These are phyloP conservation scores for Malus hybrid DNA, from an alignment of 331 rosid genomes.

Conservation along the genomic window DNA sequence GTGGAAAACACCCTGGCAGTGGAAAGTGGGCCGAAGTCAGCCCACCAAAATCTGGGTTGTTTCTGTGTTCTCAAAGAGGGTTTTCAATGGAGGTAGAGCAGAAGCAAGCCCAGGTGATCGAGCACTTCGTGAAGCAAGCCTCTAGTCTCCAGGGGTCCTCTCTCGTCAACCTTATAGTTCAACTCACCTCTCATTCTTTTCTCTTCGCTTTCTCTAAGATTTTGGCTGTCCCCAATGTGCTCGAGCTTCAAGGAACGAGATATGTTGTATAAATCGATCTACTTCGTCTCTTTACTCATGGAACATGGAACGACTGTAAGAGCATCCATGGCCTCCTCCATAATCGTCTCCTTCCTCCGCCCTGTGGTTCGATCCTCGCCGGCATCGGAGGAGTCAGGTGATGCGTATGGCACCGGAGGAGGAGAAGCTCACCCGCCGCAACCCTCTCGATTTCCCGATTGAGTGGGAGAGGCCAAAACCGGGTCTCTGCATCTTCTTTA, in stretches of 20 bases:
- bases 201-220: conserved; percentile 19
- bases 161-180: conserved; percentile 13
- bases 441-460: too few relatives aligned
- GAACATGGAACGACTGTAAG: conserved; percentile 15
- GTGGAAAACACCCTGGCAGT: too few relatives aligned
- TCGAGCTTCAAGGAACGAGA: conserved; percentile 17
- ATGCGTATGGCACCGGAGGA: too few relatives aligned
- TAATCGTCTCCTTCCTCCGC: too few relatives aligned
- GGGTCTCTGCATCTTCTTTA: too few relatives aligned
- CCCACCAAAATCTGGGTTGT: not conserved
- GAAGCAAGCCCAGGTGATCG: conserved; percentile 16
- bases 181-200: conserved; percentile 14
- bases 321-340: not conserved
- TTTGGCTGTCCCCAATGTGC: conserved; percentile 17
- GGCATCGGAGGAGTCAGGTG: too few relatives aligned
- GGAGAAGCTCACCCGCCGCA: too few relatives aligned
- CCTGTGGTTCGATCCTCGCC: too few relatives aligned
- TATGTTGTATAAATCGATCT: conserved; percentile 13
- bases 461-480: too few relatives aligned
- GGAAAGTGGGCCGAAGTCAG: too few relatives aligned
- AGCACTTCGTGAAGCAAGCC: conserved; percentile 22
- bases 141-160: conserved; percentile 6
- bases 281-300: conserved; percentile 18
- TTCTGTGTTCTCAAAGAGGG: not conserved
- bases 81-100: conserved; percentile 10